Base-by-base conservation (phyloP, 2,329 filamentous ascomycete genomes). In the Exophiala sideris region DNA sequence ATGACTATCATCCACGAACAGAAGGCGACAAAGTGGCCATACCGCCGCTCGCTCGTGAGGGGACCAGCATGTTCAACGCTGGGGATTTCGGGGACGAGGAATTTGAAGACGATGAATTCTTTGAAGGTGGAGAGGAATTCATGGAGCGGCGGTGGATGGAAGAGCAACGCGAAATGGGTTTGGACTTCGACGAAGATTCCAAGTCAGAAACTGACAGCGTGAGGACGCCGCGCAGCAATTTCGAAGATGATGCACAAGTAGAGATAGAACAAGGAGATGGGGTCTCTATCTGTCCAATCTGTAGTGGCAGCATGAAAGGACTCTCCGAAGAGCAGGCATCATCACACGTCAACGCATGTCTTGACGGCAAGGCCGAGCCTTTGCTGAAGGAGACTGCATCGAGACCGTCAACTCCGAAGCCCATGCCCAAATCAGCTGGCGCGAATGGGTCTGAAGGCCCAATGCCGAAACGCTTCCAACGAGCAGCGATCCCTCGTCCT, bases 301-400 rank as follows among this genome's bases (percentile, higher is more conserved):
- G 94, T 69, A 82, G 80, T 62, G 76, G 76, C 1, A 83, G 72
- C 59, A 75, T 96, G 33, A 72, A 69, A 12, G 85, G 83, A 0
- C 68, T 85, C 10, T 81, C 75, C 14, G 72, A 76, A 58, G 59
- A 58, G 34, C 82, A 92, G 63, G 87, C 85, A 8, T 88, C 87
- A 5, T 73, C 86, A 1, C 94, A 99, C 69, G 94, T 99, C 61
- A 99, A 99, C 68, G 84, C 86, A 8, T 99, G 94, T 70, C 77
- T 99, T 2, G 94, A 99, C 67, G 90, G 90, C 1, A 87, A 87
- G 42, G 81, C 87, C 4, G 79, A 83, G 41, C 80, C 85, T 1
- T 64, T 87, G 11, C 79, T 67, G 69, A 32, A 63, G 16, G 49
- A 65, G 5, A 58, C 50, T 0, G 65, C 66, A 29, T 48, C 56